Percentiles rank a stretch among this genome's conserved stretches.
Evolutionary conservation across 345 rosid species (phyloP).

Genomic region (Salix purpurea): DNA sequence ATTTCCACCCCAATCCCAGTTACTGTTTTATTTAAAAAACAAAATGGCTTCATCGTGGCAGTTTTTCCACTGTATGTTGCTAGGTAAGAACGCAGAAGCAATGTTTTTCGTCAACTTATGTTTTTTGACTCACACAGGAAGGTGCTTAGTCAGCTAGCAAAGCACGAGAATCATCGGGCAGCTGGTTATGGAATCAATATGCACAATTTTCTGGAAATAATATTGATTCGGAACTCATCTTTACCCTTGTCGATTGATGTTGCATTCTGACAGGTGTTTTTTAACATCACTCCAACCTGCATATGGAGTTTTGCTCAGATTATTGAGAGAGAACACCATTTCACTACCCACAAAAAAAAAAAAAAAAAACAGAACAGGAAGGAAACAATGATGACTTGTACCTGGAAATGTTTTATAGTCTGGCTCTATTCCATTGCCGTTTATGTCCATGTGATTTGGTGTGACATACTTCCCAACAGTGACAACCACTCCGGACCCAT

Average conservation of each 20-base stretch:
- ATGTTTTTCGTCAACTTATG: neutral
- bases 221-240: neutral
- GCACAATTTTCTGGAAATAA: neutral
- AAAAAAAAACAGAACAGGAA: neutral
- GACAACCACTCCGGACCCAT: conserved; percentile 89
- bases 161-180: neutral
- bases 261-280: conserved; percentile 57
- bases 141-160: neutral
- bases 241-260: conserved; percentile 46
- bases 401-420: conserved; percentile 70
- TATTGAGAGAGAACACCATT: neutral
- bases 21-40: too few species aligned
- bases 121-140: neutral
- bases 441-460: conserved; percentile 82
- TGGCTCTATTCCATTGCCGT: conserved; percentile 88
- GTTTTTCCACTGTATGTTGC: neutral
- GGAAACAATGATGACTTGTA: conserved; percentile 13
- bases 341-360: neutral
- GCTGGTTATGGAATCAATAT: neutral
- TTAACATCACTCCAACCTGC: conserved; percentile 77
- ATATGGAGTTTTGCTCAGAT: conserved; percentile 5
- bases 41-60: neutral
- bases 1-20: neutral
- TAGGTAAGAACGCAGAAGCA: neutral
- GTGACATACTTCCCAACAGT: conserved; percentile 86